Evolutionary conservation across 306 rosid species (phyloP), one percentile per base, ranked within the genome.

Genomic region (Senna tora): DNA sequence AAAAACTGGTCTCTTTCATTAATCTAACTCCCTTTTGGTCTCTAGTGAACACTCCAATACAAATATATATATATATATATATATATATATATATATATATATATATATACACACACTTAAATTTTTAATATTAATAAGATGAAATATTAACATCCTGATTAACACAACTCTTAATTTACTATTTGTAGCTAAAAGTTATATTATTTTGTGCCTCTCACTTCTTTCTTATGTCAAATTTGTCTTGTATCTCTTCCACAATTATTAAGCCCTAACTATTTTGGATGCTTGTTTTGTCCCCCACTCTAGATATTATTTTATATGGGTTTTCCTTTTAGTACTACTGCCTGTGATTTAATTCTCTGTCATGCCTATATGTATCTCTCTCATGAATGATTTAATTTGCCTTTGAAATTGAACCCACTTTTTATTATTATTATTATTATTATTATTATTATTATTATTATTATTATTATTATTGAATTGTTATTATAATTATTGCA

Each of bases 181-280:
- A 25, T 12, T 22, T 7, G 16, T 55, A 9, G 6, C 1, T n/a
- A 10, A 13, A 56, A n/a, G n/a, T n/a, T n/a, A n/a, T n/a, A n/a
- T n/a, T n/a, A n/a, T n/a, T n/a, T n/a, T n/a, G n/a, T n/a, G n/a
- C n/a, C n/a, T n/a, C n/a, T n/a, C n/a, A n/a, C n/a, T n/a, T n/a
- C 13, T 58, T 15, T 30, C 42, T 32, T 15, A 11, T 58, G 20
- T 57, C 20, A 57, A 30, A 1, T 7, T 30, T 58, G 22, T 58
- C 64, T 16, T 9, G 20, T 14, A 15, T 34, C 64, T 25, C 61
- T 49, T 51, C 25, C 57, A 73, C 42, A 22, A 39, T 62, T 64
- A 63, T 78, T 82, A 12, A 30, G 15, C 43, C 25, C 22, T 51
- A 9, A 33, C 73, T 82, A 50, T 41, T 82, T 74, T 69, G 55